phyloP scores from a whole-genome alignment of 2,329 filamentous ascomycete genomes.

The Colletotrichum paranaense region DNA sequence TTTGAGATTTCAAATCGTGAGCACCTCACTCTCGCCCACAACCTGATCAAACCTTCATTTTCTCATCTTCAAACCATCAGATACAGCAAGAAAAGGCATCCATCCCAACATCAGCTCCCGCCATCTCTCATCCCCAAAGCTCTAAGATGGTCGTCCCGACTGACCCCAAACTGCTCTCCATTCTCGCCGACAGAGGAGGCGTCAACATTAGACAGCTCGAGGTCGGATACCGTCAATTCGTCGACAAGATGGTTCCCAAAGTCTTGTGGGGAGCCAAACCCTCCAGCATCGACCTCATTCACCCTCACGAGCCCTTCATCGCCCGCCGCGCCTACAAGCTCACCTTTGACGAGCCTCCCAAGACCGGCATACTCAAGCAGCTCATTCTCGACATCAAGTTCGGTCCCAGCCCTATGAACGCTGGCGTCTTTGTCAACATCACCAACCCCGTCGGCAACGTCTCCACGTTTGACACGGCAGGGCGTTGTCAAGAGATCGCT shows the following conservation, averaged over 20 bases:
- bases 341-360: constrained; percentile 2
- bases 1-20: not conserved
- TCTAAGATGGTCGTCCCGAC: constrained; percentile 5
- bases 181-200: not conserved
- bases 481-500: constrained; percentile 6
- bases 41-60: not conserved
- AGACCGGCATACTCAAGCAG: constrained; percentile 7
- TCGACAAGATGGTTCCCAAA: not conserved
- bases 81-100: not conserved
- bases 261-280: constrained; percentile 1
- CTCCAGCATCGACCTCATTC: not conserved
- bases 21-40: not conserved
- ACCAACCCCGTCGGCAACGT: not conserved
- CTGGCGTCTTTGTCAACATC: constrained; percentile 2
- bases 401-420: not conserved
- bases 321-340: not conserved
- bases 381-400: constrained; percentile 9
- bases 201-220: not conserved
- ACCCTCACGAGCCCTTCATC: not conserved
- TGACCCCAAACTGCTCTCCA: not conserved
- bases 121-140: not conserved
- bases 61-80: not conserved
- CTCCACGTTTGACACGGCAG: not conserved
- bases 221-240: not conserved
- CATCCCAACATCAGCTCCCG: not conserved